phyloP scores from a whole-genome alignment of 306 rosid genomes.

The Lupinus albus region DNA sequence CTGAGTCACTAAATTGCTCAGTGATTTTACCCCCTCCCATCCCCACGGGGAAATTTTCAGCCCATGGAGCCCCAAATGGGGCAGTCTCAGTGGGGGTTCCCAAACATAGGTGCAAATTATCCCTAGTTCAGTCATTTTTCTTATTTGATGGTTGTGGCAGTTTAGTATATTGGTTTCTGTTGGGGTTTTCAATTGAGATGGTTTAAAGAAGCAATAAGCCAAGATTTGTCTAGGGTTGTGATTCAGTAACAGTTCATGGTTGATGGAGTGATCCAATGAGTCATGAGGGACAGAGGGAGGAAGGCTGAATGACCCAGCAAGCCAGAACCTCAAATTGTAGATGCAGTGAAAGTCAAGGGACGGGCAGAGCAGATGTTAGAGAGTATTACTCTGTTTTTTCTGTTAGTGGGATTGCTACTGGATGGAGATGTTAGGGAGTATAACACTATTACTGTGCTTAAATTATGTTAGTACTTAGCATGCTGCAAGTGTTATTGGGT shows the following conservation, averaged over 20 bases:
- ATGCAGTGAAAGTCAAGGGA: background rate
- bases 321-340: background rate
- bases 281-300: background rate
- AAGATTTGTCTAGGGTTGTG: background rate
- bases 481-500: slow-evolving; percentile 18
- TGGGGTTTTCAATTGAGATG: background rate
- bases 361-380: background rate
- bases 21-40: background rate
- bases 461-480: slow-evolving; percentile 12
- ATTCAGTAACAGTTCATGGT: slow-evolving; percentile 3
- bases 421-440: background rate
- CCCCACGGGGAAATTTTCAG: no score
- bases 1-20: background rate
- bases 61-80: no score
- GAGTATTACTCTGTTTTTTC: background rate
- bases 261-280: background rate
- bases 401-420: background rate
- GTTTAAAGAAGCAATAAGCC: background rate
- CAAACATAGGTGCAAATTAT: no score
- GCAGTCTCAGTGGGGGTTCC: no score
- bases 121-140: background rate
- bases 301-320: background rate
- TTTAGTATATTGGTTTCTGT: background rate
- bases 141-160: background rate
- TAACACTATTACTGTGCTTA: background rate